Evolutionary conservation across 805 yeast genomes (phyloP).

Genomic region (Nakazawaea peltata): DNA sequence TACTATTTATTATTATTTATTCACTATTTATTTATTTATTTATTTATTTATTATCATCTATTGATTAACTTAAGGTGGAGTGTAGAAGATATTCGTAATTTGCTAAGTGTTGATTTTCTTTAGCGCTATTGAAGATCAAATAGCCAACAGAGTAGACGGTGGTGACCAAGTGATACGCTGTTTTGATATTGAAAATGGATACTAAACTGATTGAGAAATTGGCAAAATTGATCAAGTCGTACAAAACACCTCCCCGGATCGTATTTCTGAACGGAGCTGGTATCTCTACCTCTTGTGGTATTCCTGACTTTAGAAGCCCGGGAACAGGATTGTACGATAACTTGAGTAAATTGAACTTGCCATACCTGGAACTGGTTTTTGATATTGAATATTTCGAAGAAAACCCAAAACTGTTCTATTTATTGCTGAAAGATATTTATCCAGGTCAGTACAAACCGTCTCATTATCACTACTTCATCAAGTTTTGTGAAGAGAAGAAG

Average conservation of each 20-base stretch:
- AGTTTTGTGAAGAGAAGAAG: constrained; percentile 55
- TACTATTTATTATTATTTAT: no score
- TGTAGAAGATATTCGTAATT: no score
- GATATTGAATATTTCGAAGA: constrained; percentile 75
- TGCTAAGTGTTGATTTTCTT: no score
- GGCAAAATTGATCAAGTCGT: constrained; percentile 6
- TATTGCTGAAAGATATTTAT: constrained; percentile 73
- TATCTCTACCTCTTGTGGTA: constrained; percentile 86
- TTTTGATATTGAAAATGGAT: neutral
- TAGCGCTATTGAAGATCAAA: no score
- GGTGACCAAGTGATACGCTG: no score
- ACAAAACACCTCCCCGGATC: constrained; percentile 25
- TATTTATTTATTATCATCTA: constrained; percentile 1
- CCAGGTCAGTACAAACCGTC: constrained; percentile 89
- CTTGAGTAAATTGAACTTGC: constrained; percentile 62
- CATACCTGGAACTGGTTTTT: constrained; percentile 93
- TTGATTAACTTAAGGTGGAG: no score
- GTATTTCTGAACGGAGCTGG: constrained; percentile 89
- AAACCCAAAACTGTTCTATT: constrained; percentile 78
- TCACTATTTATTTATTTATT: constrained; percentile 1
- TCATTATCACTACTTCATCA: constrained; percentile 67
- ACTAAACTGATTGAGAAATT: constrained; percentile 1
- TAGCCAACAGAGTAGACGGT: no score
- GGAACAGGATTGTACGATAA: constrained; percentile 84
- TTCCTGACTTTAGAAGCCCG: constrained; percentile 93